Base-by-base conservation (phyloP, 2,329 filamentous ascomycete genomes). In the Calonectria ilicicola region DNA sequence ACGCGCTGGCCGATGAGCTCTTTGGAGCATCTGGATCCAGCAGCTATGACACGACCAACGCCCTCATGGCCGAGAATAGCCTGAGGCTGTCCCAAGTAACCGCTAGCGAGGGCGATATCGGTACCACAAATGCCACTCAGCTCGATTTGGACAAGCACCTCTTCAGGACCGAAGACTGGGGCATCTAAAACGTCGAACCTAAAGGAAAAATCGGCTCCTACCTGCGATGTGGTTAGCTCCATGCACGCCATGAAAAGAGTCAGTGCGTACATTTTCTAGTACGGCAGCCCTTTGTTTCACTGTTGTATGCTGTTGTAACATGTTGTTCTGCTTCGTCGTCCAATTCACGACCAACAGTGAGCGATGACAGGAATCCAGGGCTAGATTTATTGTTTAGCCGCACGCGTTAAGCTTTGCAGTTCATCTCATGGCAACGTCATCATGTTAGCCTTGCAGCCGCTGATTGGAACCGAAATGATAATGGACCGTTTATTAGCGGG, bases 21-120 rank as follows among this genome's bases (percentile, higher is more conserved):
- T 2, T 74, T 68, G 4, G 75, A 23, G 4, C 85, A 79, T 40
- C 81, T 79, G 35, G 80, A 78, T 1, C 86, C 86, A 2, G 87
- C 72, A 27, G 74, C 78, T 5, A 79, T 82, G 19, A 87, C 79
- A 14, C 78, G 79, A 1, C 86, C 86, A 1, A 87, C 83, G 9
- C 86, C 86, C 72, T 88, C 86, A 60, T 88, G 86, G 5, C 86
- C 86, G 0, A 85, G 79, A 2, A 85, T 81, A 27, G 81, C 72
- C 6, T 79, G 76, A 0, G 80, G 79, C 0, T 83, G 82, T 0
- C 84, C 84, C 53, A 86, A 74, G 27, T 84, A 78, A 14, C 85
- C 84, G 0, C 80, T 66, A 0, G 84, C 85, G 64, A 86, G 80
- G 19, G 78, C 79, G 19, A 83, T 75, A 69, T 86, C 85, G 9